Conservation (phyloP, 1,139 yeast species). For the Scheffersomyces segobiensis region DNA sequence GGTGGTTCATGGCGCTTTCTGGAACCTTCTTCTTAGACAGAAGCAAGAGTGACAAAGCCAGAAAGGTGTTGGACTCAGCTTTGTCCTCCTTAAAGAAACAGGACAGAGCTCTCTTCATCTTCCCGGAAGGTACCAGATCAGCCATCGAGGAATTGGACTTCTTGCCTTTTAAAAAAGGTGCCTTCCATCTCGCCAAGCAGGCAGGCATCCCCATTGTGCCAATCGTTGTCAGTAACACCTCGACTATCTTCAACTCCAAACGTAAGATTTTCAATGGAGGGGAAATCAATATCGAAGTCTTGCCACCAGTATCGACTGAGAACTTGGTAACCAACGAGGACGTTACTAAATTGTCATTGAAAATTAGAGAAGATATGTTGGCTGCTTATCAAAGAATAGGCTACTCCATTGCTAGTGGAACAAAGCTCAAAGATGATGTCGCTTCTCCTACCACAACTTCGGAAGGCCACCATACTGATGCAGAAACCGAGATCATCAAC, state of each 20-base stretch:
- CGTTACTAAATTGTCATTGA: slow-evolving; percentile 49
- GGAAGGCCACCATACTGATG: slow-evolving; percentile 13
- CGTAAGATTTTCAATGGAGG: slow-evolving; percentile 60
- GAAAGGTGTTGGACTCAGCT: slow-evolving; percentile 71
- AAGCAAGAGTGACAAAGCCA: slow-evolving; percentile 72
- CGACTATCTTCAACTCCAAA: slow-evolving; percentile 65
- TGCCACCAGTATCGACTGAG: slow-evolving; percentile 64
- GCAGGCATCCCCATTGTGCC: slow-evolving; percentile 90
- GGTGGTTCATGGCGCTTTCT: slow-evolving; percentile 91
- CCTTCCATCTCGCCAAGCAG: slow-evolving; percentile 94
- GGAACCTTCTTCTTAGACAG: slow-evolving; percentile 93
- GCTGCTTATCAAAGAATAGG: slow-evolving; percentile 32
- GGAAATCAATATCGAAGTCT: slow-evolving; percentile 60
- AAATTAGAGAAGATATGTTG: slow-evolving; percentile 37
- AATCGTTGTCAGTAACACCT: slow-evolving; percentile 80
- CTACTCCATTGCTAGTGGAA: slow-evolving; percentile 23
- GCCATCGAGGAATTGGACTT: slow-evolving; percentile 65
- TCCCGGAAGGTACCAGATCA: slow-evolving; percentile 96
- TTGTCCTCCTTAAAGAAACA: slow-evolving; percentile 56
- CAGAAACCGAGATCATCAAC: slow-evolving; percentile 22
- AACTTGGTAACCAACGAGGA: slow-evolving; percentile 58
- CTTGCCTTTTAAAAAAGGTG: slow-evolving; percentile 93
- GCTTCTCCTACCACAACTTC: slow-evolving; percentile 4
- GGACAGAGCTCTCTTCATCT: slow-evolving; percentile 76
- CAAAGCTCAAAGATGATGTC: neutral